These are phyloP conservation scores for Xylaria sp. DNA, from an alignment of 2,329 filamentous ascomycete genomes.

Conservation along the genomic window DNA sequence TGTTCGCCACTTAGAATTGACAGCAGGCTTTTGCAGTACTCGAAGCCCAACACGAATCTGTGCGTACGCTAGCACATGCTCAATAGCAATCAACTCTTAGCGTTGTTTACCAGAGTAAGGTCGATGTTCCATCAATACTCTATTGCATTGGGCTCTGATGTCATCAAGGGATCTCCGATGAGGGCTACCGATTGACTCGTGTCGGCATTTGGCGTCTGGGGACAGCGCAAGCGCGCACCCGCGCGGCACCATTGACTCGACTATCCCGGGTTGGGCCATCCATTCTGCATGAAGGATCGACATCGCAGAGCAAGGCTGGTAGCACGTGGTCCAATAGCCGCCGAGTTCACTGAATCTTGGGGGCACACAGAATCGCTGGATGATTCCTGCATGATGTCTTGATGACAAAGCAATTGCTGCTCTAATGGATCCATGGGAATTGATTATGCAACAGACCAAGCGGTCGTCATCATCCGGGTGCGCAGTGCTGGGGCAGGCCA, in stretches of 20 bases:
- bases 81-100: neutral
- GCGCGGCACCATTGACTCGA: conserved; percentile 29
- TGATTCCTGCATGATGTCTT: conserved; percentile 14
- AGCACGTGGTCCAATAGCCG: conserved; percentile 21
- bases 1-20: conserved; percentile 3
- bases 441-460: conserved; percentile 30
- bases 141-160: conserved; percentile 2
- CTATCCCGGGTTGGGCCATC: conserved; percentile 8
- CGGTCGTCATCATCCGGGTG: conserved; percentile 31
- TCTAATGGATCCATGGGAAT: conserved; percentile 36
- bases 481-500: conserved; percentile 20
- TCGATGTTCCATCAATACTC: neutral
- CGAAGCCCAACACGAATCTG: neutral
- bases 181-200: conserved; percentile 9
- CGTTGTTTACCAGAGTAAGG: neutral
- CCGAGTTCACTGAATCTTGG: neutral
- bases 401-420: conserved; percentile 11
- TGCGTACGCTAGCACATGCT: neutral
- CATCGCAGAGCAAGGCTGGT: conserved; percentile 24
- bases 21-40: neutral
- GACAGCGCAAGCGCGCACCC: conserved; percentile 32
- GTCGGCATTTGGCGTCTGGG: conserved; percentile 13
- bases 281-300: conserved; percentile 30
- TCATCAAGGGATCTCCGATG: conserved; percentile 7
- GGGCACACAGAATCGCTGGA: conserved; percentile 3